Percentiles rank a stretch among this genome's conserved stretches.
These are phyloP conservation scores for Blastosporella zonata DNA, from an alignment of 1,284 basidiomycete species.

Conservation along the genomic window DNA sequence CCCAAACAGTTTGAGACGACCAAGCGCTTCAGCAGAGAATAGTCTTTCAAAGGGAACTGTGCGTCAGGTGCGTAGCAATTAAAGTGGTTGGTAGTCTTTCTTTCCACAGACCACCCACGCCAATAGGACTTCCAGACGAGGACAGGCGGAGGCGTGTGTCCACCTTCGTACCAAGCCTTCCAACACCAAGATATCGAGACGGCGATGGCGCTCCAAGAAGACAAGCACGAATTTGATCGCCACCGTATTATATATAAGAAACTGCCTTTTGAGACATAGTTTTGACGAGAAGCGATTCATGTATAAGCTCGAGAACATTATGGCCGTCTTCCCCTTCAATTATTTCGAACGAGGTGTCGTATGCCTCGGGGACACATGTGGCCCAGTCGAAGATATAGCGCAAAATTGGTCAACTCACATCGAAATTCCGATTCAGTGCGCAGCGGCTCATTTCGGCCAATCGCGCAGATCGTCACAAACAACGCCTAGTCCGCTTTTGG, in stretches of 20 bases:
- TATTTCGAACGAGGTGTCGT: background rate
- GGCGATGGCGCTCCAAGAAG: background rate
- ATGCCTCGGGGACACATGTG: background rate
- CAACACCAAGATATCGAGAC: conserved; percentile 2
- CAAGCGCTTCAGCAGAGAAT: background rate
- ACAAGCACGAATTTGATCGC: background rate
- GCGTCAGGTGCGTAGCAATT: background rate
- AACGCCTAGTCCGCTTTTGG: no score
- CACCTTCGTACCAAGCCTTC: conserved; percentile 6
- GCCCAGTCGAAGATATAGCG: background rate
- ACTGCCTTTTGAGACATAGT: background rate
- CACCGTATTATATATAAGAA: background rate
- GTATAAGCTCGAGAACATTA: background rate
- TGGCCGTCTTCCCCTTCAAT: background rate
- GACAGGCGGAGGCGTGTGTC: conserved; percentile 6
- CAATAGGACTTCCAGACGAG: background rate
- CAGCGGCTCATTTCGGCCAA: no score
- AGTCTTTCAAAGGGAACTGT: background rate
- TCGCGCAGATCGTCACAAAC: no score
- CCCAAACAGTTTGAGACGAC: conserved; percentile 4
- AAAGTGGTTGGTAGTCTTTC: background rate
- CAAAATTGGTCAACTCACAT: no score
- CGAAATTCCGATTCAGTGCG: no score
- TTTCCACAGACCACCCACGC: background rate
- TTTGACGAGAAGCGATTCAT: background rate